Base-by-base conservation (phyloP, 1,139 yeast genomes). In the Candida freyschussii region DNA sequence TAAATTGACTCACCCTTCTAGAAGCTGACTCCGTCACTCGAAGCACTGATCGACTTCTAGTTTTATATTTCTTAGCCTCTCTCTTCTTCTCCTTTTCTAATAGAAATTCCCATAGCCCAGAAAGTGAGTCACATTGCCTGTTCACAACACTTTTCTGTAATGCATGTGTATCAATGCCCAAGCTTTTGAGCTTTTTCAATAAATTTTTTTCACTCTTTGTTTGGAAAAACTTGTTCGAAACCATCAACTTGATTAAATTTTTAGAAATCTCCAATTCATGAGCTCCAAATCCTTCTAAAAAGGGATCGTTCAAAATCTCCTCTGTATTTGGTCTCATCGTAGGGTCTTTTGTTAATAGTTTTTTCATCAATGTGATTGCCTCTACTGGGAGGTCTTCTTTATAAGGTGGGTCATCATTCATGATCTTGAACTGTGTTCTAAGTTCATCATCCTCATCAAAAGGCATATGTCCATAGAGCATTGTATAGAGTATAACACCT, bases 401-500 rank as follows among this genome's bases (percentile, higher is more conserved):
- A 48, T 67, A 81, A 0, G 43, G 41, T 0, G 97, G 97, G 34
- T 78, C 85, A 5, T 67, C 75, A 37, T 73, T 62, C 6, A 85
- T 60, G 30, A 91, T 82, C 45, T 70, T 73, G 47, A 61, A 59
- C 44, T 73, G 73, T 0, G 89, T 79, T 30, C 63, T 72, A 26
- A 68, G 55, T 15, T 83, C 93, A 44, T 76, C 81, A 22, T 76
- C 76, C 12, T 35, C 39, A 30, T 87, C 96, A 60, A 89, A 91
- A 1, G 98, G 98, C 81, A 91, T 78, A 42, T 76, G 76, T 0
- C 97, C 97, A 37, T 82, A 77, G 1, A 86, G 54, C 72, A 91
- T 68, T 0, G 97, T 86, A 56, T 80, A 91, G n/a, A 91, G 60
- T n/a, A 91, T 87, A 7, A 91, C 75, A 1, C 98, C 98, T 39